Evolutionary conservation across 306 rosid genomes (phyloP).

Genomic region (Crotalaria pallida): DNA sequence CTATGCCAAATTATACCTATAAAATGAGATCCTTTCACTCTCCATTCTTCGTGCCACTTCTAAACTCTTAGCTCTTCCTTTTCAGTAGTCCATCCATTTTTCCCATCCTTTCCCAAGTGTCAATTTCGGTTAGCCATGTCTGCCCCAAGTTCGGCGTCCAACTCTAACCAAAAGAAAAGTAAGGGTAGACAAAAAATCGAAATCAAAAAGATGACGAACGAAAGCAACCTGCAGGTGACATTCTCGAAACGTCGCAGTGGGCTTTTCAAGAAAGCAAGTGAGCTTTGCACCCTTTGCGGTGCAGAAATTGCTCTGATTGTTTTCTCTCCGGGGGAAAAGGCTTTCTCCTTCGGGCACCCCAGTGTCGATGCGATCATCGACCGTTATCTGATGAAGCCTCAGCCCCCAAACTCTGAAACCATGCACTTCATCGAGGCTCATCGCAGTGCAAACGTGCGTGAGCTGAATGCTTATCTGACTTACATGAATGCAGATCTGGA

Average conservation of each 20-base stretch:
- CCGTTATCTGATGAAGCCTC: not conserved
- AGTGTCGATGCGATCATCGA: slow-evolving; percentile 1
- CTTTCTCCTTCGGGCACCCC: slow-evolving; percentile 37
- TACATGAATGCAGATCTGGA: not conserved
- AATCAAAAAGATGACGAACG: slow-evolving; percentile 36
- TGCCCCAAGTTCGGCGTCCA: not conserved
- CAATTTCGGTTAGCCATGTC: not conserved
- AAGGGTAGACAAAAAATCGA: slow-evolving; percentile 31
- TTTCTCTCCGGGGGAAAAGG: slow-evolving; percentile 33
- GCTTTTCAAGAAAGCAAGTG: slow-evolving; percentile 42
- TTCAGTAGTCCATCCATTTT: not conserved
- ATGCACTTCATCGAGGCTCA: slow-evolving; percentile 22
- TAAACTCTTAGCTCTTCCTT: too few species aligned
- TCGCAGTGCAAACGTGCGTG: slow-evolving; percentile 19
- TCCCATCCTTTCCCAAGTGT: not conserved
- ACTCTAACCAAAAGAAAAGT: not conserved
- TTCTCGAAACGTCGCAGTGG: slow-evolving; percentile 41
- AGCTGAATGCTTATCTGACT: slow-evolving; percentile 15
- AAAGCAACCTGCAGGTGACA: slow-evolving; percentile 33
- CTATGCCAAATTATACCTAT: not conserved
- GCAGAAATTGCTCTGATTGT: slow-evolving; percentile 25
- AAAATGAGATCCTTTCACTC: not conserved
- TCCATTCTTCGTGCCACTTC: not conserved
- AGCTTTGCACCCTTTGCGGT: slow-evolving; percentile 31
- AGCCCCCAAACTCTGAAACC: not conserved